These are phyloP conservation scores for Tetradesmus obliquus DNA, from an alignment of 139 green algal species.

Conservation along the genomic window DNA sequence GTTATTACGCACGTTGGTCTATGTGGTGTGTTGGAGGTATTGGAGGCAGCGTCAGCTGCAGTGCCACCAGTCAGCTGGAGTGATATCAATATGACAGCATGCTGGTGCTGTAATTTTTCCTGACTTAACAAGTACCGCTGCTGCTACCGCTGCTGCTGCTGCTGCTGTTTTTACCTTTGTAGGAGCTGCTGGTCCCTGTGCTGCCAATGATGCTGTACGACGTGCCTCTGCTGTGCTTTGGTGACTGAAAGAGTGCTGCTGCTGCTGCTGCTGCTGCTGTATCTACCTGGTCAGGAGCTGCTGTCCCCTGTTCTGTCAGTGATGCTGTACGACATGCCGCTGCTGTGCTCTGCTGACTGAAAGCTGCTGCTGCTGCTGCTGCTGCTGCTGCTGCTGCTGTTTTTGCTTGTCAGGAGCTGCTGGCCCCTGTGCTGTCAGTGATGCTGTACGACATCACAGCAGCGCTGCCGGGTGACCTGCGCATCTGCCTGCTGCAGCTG, in stretches of 20 bases:
- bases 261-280: too few species aligned
- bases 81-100: not conserved
- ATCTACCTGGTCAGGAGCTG: not conserved
- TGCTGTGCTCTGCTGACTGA: not conserved
- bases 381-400: not conserved
- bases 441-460: not conserved
- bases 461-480: slow-evolving; percentile 16
- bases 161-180: not conserved
- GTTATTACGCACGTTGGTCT: too few species aligned
- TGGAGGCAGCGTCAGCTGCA: too few species aligned
- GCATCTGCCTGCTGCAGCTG: slow-evolving; percentile 37
- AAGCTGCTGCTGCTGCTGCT: not conserved
- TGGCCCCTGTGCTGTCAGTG: slow-evolving; percentile 24
- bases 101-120: too few species aligned
- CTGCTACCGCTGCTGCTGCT: not conserved
- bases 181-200: slow-evolving; percentile 23
- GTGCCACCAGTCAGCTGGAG: too few species aligned
- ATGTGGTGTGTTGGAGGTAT: too few species aligned
- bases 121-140: not conserved
- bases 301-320: not conserved
- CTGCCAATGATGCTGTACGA: slow-evolving; percentile 11
- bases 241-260: too few species aligned
- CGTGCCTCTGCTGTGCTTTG: not conserved
- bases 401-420: not conserved
- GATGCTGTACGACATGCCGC: not conserved